These are phyloP conservation scores for Claviceps fusiformis DNA, from an alignment of 2,329 filamentous ascomycete genomes.

Conservation along the genomic window DNA sequence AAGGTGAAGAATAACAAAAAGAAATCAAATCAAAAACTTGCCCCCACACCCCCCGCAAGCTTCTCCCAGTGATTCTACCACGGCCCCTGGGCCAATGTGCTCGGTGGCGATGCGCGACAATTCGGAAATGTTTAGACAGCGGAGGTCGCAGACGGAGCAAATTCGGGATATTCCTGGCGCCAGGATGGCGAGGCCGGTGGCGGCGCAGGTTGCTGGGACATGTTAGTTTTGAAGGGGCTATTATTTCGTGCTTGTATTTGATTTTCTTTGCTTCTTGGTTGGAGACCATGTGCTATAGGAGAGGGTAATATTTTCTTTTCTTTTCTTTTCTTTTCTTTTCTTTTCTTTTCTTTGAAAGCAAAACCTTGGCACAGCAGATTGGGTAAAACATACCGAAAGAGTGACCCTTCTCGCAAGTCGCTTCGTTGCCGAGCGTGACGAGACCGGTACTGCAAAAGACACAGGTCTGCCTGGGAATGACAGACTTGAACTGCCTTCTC, in stretches of 20 bases:
- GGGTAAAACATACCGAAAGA: conserved; percentile 22
- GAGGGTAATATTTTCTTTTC: background rate
- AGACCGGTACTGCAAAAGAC: conserved; percentile 31
- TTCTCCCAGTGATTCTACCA: conserved; percentile 19
- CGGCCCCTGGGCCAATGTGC: conserved; percentile 15
- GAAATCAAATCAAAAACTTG: conserved; percentile 22
- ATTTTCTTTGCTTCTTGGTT: background rate
- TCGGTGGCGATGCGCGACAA: conserved; percentile 22
- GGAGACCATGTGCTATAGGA: too few species aligned
- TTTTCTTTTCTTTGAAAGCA: background rate
- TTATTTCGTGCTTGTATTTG: background rate
- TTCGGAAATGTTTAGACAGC: conserved; percentile 33
- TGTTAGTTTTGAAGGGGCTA: background rate
- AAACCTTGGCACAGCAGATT: background rate
- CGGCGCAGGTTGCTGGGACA: conserved; percentile 35
- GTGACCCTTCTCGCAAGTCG: conserved; percentile 26
- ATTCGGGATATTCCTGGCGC: conserved; percentile 38
- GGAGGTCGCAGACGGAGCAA: conserved; percentile 40
- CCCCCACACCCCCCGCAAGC: conserved; percentile 27
- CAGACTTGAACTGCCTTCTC: conserved; percentile 24
- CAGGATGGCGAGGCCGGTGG: conserved; percentile 40
- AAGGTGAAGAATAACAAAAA: background rate
- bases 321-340: background rate
- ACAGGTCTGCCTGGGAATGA: conserved; percentile 27
- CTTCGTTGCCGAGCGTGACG: conserved; percentile 18